Evolutionary conservation across 2,329 filamentous ascomycete species (phyloP).

Genomic region (Sarocladium strictum): DNA sequence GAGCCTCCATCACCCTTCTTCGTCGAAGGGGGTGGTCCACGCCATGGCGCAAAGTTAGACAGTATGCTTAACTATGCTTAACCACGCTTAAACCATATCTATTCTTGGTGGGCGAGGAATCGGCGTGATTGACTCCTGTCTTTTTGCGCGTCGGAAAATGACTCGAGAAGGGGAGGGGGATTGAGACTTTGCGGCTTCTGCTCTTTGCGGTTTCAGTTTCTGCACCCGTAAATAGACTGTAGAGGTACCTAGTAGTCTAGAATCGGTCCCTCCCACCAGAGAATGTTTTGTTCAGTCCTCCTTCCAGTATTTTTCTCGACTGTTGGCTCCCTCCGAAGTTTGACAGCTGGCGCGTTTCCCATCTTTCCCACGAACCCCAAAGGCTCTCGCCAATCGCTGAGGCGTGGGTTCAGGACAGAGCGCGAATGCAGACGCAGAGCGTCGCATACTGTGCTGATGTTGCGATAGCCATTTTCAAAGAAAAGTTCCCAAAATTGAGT

Average conservation of each 20-base stretch:
- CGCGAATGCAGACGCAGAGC: neutral
- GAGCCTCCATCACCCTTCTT: too few relatives aligned
- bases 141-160: neutral
- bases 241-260: too few relatives aligned
- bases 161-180: neutral
- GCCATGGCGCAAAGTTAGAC: conserved; percentile 7
- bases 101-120: neutral
- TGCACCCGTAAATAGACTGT: neutral
- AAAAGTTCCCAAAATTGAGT: neutral
- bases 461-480: neutral
- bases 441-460: too few relatives aligned
- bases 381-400: too few relatives aligned
- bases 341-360: too few relatives aligned
- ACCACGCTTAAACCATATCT: neutral
- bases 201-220: neutral
- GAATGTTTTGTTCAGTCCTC: too few relatives aligned
- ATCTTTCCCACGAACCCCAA: too few relatives aligned
- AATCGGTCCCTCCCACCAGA: too few relatives aligned
- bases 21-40: too few relatives aligned
- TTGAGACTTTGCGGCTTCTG: neutral
- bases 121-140: neutral
- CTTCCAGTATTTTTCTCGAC: neutral
- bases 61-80: neutral
- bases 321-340: neutral
- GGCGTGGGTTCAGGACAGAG: neutral